Base-by-base conservation (phyloP, 108 stramenopile genomes). In the Cyclotella kingstonii region DNA sequence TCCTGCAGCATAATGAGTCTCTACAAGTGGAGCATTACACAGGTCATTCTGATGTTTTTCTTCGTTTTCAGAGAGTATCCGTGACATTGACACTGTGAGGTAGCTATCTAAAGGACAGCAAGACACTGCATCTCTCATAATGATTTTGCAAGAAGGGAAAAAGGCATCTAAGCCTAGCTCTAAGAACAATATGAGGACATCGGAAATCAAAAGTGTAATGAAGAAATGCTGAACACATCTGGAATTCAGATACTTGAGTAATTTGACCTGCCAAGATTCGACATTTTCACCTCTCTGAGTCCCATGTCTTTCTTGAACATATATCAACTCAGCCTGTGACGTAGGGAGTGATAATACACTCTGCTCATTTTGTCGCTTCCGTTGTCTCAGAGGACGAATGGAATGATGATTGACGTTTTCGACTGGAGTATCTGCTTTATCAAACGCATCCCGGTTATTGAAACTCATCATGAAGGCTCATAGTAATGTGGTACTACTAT, bases 261-360 rank as follows among this genome's bases (percentile, higher is more conserved):
- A n/a, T 28, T 40, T 51, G 12, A 75, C 33, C 60, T 75, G 73
- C 73, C 73, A 75, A 7, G 70, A 52, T 34, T 57, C 62, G n/a
- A n/a, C n/a, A n/a, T n/a, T n/a, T n/a, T n/a, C n/a, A n/a, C n/a
- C n/a, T n/a, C n/a, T n/a, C n/a, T n/a, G n/a, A n/a, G n/a, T n/a
- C n/a, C n/a, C n/a, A n/a, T n/a, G n/a, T n/a, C n/a, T n/a, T n/a
- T n/a, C n/a, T n/a, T n/a, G n/a, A n/a, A n/a, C n/a, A n/a, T n/a
- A n/a, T n/a, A n/a, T n/a, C n/a, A n/a, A n/a, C n/a, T n/a, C n/a
- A n/a, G n/a, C n/a, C n/a, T n/a, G n/a, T n/a, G n/a, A n/a, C n/a
- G n/a, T n/a, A n/a, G n/a, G n/a, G n/a, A n/a, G n/a, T n/a, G n/a
- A n/a, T n/a, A n/a, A n/a, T n/a, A n/a, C n/a, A n/a, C n/a, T n/a